Evolutionary conservation across 2,329 filamentous ascomycete genomes (phyloP).

Genomic region (Penicillium paneum): DNA sequence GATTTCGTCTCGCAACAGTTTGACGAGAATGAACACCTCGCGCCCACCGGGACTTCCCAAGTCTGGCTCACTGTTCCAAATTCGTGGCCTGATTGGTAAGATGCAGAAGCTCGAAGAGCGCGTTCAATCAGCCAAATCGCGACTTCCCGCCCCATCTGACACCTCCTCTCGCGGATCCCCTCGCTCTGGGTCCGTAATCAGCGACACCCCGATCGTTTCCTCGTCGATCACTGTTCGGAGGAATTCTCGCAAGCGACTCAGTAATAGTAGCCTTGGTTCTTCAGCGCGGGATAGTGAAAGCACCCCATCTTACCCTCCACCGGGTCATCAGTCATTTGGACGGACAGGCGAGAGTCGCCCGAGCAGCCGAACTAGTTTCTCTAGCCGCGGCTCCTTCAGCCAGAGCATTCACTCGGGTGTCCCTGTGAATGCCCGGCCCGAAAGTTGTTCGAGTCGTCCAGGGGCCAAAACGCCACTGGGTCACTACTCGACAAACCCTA

Average conservation of each 20-base stretch:
- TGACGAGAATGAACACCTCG: constrained; percentile 51
- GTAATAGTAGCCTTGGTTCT: constrained; percentile 43
- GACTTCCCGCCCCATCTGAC: constrained; percentile 74
- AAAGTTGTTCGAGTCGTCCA: constrained; percentile 62
- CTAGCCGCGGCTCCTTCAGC: constrained; percentile 44
- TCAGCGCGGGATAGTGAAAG: constrained; percentile 38
- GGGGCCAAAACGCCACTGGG: constrained; percentile 63
- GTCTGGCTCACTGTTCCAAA: constrained; percentile 79
- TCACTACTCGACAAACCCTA: constrained; percentile 50
- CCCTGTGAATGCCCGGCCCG: constrained; percentile 52
- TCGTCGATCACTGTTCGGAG: constrained; percentile 56
- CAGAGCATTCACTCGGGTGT: constrained; percentile 38
- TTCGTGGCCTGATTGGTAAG: constrained; percentile 88
- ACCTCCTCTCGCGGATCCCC: constrained; percentile 82
- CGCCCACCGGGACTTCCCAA: constrained; percentile 49
- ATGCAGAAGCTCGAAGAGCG: constrained; percentile 95
- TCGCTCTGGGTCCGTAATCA: constrained; percentile 52
- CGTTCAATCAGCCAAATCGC: constrained; percentile 86
- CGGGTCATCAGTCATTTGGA: constrained; percentile 50
- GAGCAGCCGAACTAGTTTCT: constrained; percentile 67
- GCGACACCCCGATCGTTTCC: constrained; percentile 48
- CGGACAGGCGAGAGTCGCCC: constrained; percentile 58
- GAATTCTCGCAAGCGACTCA: constrained; percentile 41
- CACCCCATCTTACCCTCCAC: constrained; percentile 34
- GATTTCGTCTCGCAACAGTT: constrained; percentile 37